Conservation (phyloP, 805 yeast species). For the Lipomyces sp. region DNA sequence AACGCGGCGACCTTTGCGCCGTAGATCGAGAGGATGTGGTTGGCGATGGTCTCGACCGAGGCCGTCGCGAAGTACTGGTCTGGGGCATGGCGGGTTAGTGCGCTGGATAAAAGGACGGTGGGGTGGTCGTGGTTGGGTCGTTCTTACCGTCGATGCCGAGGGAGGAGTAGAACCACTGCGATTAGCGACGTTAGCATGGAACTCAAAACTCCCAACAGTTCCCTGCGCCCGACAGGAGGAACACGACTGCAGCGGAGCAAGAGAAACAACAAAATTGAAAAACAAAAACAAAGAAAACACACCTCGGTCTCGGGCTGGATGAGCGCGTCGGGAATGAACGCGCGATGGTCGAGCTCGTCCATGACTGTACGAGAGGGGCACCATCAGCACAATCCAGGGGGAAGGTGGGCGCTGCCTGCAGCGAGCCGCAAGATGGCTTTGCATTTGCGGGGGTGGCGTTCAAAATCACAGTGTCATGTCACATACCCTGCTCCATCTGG, state of each 20-base stretch:
- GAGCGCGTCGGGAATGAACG: slow-evolving; percentile 82
- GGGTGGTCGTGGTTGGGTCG: not conserved
- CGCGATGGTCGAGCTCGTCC: slow-evolving; percentile 74
- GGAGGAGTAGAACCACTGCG: slow-evolving; percentile 73
- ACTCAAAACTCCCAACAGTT: not conserved
- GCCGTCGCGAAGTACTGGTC: slow-evolving; percentile 84
- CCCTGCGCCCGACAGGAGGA: not conserved
- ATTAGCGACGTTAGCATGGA: not conserved
- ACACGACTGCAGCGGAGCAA: not conserved
- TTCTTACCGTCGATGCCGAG: slow-evolving; percentile 73
- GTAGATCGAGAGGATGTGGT: slow-evolving; percentile 82
- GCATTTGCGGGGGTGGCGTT: no score
- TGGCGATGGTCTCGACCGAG: slow-evolving; percentile 71
- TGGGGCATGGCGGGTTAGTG: not conserved
- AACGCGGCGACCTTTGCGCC: slow-evolving; percentile 90
- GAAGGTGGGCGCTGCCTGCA: not conserved
- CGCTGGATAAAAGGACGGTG: not conserved
- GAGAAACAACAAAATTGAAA: not conserved
- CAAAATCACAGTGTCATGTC: not conserved
- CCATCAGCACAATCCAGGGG: not conserved
- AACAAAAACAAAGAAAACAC: slow-evolving; percentile 8
- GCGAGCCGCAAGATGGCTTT: no score
- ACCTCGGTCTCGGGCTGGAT: slow-evolving; percentile 75
- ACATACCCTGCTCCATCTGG: slow-evolving; percentile 57
- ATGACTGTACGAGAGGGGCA: no score